Percentiles rank a stretch among this genome's conserved stretches.
phyloP scores from a whole-genome alignment of 768 basidiomycete genomes.

The Hypsizygus marmoreus region DNA sequence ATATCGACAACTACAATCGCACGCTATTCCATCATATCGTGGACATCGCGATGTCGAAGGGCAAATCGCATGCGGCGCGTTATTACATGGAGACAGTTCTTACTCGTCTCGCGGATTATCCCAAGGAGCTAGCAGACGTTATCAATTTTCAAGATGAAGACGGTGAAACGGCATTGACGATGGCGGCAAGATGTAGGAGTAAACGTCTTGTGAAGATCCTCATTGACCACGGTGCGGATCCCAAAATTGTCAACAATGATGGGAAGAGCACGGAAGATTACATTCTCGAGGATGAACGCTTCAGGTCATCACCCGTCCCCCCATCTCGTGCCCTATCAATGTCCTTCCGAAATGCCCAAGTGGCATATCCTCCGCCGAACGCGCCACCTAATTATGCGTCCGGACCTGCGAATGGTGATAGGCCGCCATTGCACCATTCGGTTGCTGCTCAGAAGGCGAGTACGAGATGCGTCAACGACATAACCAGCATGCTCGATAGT shows the following conservation, averaged over 20 bases:
- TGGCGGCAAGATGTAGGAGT: constrained; percentile 94
- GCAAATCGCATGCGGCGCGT: constrained; percentile 94
- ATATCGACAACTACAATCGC: constrained; percentile 97
- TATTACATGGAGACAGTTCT: constrained; percentile 99
- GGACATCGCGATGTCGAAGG: constrained; percentile 96
- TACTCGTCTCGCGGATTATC: constrained; percentile 84
- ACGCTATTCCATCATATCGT: constrained; percentile 99
- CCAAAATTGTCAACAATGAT: constrained; percentile 91
- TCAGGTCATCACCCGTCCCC: constrained; percentile 87
- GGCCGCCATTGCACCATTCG: constrained; percentile 81
- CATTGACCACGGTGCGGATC: constrained; percentile 95
- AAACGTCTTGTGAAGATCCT: constrained; percentile 94
- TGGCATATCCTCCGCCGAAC: constrained; percentile 46
- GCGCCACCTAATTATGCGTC: constrained; percentile 32
- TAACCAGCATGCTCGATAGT: constrained; percentile 83
- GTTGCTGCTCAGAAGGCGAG: constrained; percentile 83
- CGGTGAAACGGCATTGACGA: constrained; percentile 94
- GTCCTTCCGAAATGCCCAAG: constrained; percentile 75
- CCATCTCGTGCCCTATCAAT: constrained; percentile 65
- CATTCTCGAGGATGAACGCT: constrained; percentile 97
- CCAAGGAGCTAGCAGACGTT: constrained; percentile 94
- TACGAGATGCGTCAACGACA: constrained; percentile 82
- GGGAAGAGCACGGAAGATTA: constrained; percentile 98
- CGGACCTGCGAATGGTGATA: constrained; percentile 56
- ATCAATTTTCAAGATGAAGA: constrained; percentile 99